Conservation (phyloP, 805 yeast genomes). For the Cyberlindnera mycetangii region DNA sequence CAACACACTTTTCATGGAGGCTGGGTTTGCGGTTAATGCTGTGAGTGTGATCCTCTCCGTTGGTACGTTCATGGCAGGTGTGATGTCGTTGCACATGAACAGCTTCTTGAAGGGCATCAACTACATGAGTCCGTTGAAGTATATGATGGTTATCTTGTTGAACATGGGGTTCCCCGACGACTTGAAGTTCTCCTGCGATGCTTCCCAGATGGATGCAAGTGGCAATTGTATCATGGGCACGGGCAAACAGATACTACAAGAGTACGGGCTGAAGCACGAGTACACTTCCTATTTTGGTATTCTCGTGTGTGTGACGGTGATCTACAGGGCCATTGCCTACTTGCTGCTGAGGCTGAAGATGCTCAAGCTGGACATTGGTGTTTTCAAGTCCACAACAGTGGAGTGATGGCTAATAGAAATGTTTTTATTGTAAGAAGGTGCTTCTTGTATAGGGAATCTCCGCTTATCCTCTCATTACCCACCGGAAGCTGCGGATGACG, state of each 20-base stretch:
- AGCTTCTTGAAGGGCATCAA: slow-evolving; percentile 65
- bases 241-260: slow-evolving; percentile 54
- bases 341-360: slow-evolving; percentile 17
- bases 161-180: slow-evolving; percentile 49
- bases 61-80: slow-evolving; percentile 82
- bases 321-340: slow-evolving; percentile 42
- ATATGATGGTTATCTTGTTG: slow-evolving; percentile 54
- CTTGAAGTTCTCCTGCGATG: slow-evolving; percentile 48
- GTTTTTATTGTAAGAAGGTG: not conserved
- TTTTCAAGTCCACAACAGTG: slow-evolving; percentile 6
- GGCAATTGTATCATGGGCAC: slow-evolving; percentile 46
- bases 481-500: no score
- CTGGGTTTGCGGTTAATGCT: slow-evolving; percentile 78
- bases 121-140: slow-evolving; percentile 75
- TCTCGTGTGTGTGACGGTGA: slow-evolving; percentile 36
- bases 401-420: not conserved
- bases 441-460: no score
- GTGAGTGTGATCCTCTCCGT: slow-evolving; percentile 64
- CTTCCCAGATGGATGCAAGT: slow-evolving; percentile 30
- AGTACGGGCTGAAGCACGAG: slow-evolving; percentile 38
- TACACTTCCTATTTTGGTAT: slow-evolving; percentile 37
- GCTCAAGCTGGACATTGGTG: slow-evolving; percentile 22
- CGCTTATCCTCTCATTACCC: no score
- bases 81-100: slow-evolving; percentile 77
- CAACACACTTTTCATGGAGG: slow-evolving; percentile 66